Evolutionary conservation across 2,329 filamentous ascomycete genomes (phyloP), one percentile per base, ranked within the genome.

Genomic region (Penicillium sp.): DNA sequence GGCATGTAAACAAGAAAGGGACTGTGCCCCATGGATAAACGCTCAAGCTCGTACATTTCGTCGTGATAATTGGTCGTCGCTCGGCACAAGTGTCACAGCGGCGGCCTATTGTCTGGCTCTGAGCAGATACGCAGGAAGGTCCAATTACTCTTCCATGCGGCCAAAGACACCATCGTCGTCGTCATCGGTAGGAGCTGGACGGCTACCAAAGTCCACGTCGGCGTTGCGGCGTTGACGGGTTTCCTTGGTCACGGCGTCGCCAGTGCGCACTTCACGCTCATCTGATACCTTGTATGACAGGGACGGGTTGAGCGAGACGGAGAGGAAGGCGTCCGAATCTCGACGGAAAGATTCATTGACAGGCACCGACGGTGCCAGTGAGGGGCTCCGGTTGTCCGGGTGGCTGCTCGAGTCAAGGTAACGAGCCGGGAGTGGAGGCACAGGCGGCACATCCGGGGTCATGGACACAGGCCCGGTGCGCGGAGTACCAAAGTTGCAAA

Each of bases 81-180:
- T 46, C 42, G 42, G 43, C 41, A 44, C 10, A 22, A 12, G 13
- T 12, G n/a, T 25, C 18, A 31, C 27, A 14, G 26, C 34, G 35
- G 36, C 30, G 37, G 43, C 36, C 35, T 28, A 26, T 30, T 30
- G 16, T 36, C 28, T 23, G 32, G 37, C 32, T 22, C 18, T 13
- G 25, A 34, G 30, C n/a, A 31, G 31, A 16, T 30, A 20, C 18
- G 25, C 33, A 12, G 12, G 11, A 30, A 30, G 15, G 15, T 20
- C 11, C 20, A 27, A 18, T 23, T 73, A 92, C 65, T 94, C 87
- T 67, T 98, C 92, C 90, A 96, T 96, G 52, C 80, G 79, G 40
- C 89, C 89, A 71, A 98, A 98, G 55, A 96, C 84, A 59, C 89
- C 89, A 50, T 95, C 89, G 51, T 96, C 90, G 47, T 94, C 88